phyloP scores from a whole-genome alignment of 805 yeast species.

The Wickerhamiella bombiphila region DNA sequence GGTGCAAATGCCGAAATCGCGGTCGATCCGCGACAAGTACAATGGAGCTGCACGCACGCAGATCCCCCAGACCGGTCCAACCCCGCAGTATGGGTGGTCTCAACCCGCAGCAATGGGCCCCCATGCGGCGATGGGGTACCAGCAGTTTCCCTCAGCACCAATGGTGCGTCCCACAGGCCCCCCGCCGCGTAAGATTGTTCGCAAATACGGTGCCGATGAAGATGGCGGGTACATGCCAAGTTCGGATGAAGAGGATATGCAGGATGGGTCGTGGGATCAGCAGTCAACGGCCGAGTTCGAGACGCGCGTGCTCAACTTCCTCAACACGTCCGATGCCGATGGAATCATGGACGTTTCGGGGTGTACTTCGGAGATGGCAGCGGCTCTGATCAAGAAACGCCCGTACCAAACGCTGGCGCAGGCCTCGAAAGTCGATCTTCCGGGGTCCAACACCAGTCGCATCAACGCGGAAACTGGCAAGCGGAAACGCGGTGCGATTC shows the following conservation, averaged over 20 bases:
- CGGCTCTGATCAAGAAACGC: constrained; percentile 45
- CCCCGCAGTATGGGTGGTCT: background rate
- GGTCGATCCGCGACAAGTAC: constrained; percentile 27
- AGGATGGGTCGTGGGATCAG: constrained; percentile 24
- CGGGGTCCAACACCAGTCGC: constrained; percentile 16
- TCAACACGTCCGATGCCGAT: constrained; percentile 59
- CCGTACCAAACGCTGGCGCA: constrained; percentile 51
- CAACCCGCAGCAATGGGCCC: constrained; percentile 4
- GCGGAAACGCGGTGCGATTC: constrained; percentile 29
- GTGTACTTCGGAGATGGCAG: constrained; percentile 52
- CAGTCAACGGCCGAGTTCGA: constrained; percentile 33
- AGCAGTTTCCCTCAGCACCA: background rate
- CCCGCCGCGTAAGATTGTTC: background rate
- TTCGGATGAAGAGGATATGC: constrained; percentile 30
- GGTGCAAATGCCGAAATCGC: constrained; percentile 22
- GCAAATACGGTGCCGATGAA: constrained; percentile 1
- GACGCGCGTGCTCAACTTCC: constrained; percentile 52
- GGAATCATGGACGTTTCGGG: constrained; percentile 73
- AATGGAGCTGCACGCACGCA: constrained; percentile 2
- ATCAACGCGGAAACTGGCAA: constrained; percentile 20
- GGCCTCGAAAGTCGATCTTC: constrained; percentile 45
- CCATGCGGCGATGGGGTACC: constrained; percentile 1
- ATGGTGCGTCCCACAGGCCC: background rate
- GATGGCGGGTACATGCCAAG: background rate
- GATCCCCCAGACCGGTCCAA: constrained; percentile 5